Evolutionary conservation across 495 filamentous ascomycete genomes (phyloP).

Genomic region (Collariella sp.): DNA sequence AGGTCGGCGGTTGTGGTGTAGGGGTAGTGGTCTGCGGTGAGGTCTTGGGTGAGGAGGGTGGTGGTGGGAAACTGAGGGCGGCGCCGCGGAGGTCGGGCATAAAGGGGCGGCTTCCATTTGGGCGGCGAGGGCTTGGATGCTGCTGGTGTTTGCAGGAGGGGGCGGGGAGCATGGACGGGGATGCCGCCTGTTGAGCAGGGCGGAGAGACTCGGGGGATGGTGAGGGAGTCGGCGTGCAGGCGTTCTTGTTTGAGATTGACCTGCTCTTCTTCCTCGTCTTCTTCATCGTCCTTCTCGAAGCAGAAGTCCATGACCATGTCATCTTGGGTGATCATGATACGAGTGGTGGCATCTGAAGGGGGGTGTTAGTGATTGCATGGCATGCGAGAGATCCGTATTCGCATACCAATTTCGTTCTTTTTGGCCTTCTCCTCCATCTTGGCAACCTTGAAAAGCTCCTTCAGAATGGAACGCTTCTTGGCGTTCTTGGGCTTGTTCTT

Average conservation of each 20-base stretch:
- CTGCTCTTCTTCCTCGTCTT: slow-evolving; percentile 19
- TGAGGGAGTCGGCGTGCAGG: neutral
- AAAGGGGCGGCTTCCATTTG: slow-evolving; percentile 25
- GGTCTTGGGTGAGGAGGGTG: slow-evolving; percentile 21
- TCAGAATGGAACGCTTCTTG: slow-evolving; percentile 40
- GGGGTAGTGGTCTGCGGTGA: slow-evolving; percentile 24
- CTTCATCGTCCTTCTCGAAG: slow-evolving; percentile 29
- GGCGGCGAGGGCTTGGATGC: slow-evolving; percentile 22
- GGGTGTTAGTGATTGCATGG: neutral
- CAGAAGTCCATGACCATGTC: slow-evolving; percentile 24
- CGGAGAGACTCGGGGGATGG: slow-evolving; percentile 18
- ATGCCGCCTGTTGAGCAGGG: slow-evolving; percentile 15
- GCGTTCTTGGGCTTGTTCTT: slow-evolving; percentile 35
- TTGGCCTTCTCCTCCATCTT: slow-evolving; percentile 52
- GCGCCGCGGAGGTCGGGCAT: slow-evolving; percentile 22
- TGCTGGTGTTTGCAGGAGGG: slow-evolving; percentile 13
- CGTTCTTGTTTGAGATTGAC: neutral
- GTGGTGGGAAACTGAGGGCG: slow-evolving; percentile 16
- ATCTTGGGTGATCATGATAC: slow-evolving; percentile 34
- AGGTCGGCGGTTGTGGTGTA: slow-evolving; percentile 27
- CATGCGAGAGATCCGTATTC: neutral
- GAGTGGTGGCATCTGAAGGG: slow-evolving; percentile 32
- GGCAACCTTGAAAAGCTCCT: slow-evolving; percentile 62
- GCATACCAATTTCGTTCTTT: slow-evolving; percentile 53
- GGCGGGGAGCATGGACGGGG: slow-evolving; percentile 22